Base-by-base conservation (phyloP, 768 basidiomycete species). In the Russula dissimulans region DNA sequence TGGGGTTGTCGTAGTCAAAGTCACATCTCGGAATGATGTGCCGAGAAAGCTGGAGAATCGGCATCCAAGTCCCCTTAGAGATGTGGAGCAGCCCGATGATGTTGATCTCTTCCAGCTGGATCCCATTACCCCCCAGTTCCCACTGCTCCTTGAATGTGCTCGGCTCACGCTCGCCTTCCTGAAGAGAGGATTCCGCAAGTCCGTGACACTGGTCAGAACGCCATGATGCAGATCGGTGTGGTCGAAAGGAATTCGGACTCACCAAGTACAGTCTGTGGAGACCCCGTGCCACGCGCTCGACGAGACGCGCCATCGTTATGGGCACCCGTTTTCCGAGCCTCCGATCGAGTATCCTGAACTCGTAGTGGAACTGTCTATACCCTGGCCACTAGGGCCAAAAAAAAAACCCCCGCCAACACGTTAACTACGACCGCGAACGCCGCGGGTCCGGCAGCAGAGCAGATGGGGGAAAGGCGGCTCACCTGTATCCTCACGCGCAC, bases 361-460 rank as follows among this genome's bases (percentile, higher is more conserved):
- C 59, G n/a, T 60, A 60, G 10, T 50, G 47, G 47, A 61, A 41
- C 3, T 11, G 17, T 26, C 55, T 14, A 49, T 61, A 61, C 14
- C 60, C 54, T 2, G 60, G 60, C 54, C 60, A 61, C 60, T 61
- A 49, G 5, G 39, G 32, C 15, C 3, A n/a, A 47, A 38, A 46
- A 10, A 4, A 26, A 18, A 36, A 29, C 39, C 7, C 36, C 31
- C n/a, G 8, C 43, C 43, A 7, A 15, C 18, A 51, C 9, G 39
- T 22, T 8, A 51, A 36, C 49, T 1, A 41, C 39, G 12, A 15
- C 14, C 11, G 14, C 11, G 4, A 15, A 18, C 36, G n/a, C 12
- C 18, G 10, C n/a, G n/a, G 5, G 10, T n/a, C 4, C 11, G 17
- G 52, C 5, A n/a, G 22, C 22, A 26, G 22, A 26, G 22, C 22